A percentile compares a stretch with the other conserved stretches of the same genome.
phyloP scores from a whole-genome alignment of 352 stramenopile species.

The Globisporangium takayamanum region DNA sequence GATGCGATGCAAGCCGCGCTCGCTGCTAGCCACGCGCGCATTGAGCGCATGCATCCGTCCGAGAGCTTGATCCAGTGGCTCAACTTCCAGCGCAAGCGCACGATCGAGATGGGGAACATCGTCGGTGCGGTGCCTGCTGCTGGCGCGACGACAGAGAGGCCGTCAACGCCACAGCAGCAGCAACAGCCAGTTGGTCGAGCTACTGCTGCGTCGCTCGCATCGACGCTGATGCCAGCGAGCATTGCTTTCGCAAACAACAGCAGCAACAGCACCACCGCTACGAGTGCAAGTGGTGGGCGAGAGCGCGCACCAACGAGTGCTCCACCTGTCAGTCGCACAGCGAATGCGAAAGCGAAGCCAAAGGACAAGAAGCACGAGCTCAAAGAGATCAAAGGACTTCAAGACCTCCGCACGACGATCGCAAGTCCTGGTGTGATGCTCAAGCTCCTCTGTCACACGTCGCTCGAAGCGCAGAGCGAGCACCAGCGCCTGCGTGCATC shows the following conservation, averaged over 20 bases:
- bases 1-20: conserved; percentile 24
- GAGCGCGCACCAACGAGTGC: neutral
- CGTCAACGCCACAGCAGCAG: neutral
- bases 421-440: conserved; percentile 58
- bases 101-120: conserved; percentile 22
- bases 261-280: too few relatives aligned
- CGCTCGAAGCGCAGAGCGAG: conserved; percentile 36
- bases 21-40: conserved; percentile 20
- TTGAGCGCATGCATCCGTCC: conserved; percentile 41
- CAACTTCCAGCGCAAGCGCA: conserved; percentile 56
- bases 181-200: neutral
- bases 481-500: conserved; percentile 44
- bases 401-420: conserved; percentile 49
- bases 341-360: conserved; percentile 16
- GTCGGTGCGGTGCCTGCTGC: neutral
- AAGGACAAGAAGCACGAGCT: conserved; percentile 69
- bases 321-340: neutral
- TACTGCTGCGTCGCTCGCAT: neutral
- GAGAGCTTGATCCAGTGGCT: conserved; percentile 67
- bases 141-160: neutral
- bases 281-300: neutral
- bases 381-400: conserved; percentile 58
- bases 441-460: conserved; percentile 66
- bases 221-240: neutral
- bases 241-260: neutral